A percentile compares a stretch with the other conserved stretches of the same genome.
Evolutionary conservation across 768 basidiomycete species (phyloP).

Genomic region (Antrodiella citrinella): DNA sequence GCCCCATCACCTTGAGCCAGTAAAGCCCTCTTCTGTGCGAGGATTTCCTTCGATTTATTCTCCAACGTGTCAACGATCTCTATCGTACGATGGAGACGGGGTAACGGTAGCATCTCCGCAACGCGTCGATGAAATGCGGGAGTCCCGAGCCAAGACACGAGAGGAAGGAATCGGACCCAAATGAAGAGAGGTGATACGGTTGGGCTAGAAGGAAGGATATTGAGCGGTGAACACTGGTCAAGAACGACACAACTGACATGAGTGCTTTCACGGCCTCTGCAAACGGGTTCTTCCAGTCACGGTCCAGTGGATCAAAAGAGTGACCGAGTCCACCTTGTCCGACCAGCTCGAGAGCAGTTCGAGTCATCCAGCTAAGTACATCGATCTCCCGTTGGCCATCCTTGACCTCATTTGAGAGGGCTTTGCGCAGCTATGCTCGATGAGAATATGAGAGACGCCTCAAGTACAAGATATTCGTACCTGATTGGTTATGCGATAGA

Average conservation of each 20-base stretch:
- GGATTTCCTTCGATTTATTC: conserved; percentile 28
- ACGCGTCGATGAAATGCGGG: conserved; percentile 24
- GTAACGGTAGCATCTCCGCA: conserved; percentile 25
- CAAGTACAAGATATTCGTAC: too few relatives aligned
- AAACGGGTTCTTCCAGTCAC: conserved; percentile 7
- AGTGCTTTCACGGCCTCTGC: conserved; percentile 13
- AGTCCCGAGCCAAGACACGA: conserved; percentile 5
- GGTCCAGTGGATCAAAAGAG: conserved; percentile 12
- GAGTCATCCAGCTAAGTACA: conserved; percentile 11
- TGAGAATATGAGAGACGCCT: too few relatives aligned
- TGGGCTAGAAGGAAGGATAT: conserved; percentile 6
- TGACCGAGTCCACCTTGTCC: conserved; percentile 17
- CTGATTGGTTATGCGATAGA: conserved; percentile 10
- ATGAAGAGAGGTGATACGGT: background rate
- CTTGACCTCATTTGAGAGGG: background rate
- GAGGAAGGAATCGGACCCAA: conserved; percentile 8
- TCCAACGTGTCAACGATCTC: conserved; percentile 30
- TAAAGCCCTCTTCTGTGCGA: conserved; percentile 28
- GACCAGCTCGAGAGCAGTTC: conserved; percentile 17
- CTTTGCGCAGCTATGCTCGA: conserved; percentile 1
- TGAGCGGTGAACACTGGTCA: background rate
- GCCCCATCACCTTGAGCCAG: conserved; percentile 27
- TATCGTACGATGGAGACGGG: conserved; percentile 23
- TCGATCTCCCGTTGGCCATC: conserved; percentile 8
- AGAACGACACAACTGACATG: conserved; percentile 4